Evolutionary conservation across 805 yeast genomes (phyloP), one percentile per base, ranked within the genome.

Genomic region (Suhomyces pyralidae): DNA sequence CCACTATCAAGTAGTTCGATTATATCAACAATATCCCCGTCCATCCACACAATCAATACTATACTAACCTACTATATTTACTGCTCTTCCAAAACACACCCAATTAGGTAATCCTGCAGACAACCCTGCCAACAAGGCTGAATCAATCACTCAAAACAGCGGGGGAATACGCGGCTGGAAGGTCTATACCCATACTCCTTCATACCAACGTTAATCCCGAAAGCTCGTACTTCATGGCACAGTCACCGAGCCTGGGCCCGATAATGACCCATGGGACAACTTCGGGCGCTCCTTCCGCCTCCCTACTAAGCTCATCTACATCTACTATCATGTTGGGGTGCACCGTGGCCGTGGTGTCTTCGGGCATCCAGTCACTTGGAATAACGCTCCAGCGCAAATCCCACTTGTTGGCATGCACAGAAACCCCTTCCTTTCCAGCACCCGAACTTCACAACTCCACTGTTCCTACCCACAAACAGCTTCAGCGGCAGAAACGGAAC

Each of bases 361-460:
- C 92, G 2, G 90, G 90, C 1, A 77, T 85, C 34, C 96, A 90
- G 67, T 84, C 94, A 1, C 70, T 90, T 17, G 96, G 97, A 0
- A 78, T 90, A 40, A 88, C 94, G 2, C 73, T 90, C 40, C 97
- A 90, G 68, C 74, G 96, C 47, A 86, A 87, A 61, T 83, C 94
- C 1, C 92, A 90, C 61, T 63, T 87, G 20, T 57, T 79, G 40
- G 12, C 32, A 17, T 5, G 38, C 40, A 17, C 48, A 15, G 48
- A 45, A 14, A 54, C 54, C 42, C 19, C 32, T 70, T 4, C 53
- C 52, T 58, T 59, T 51, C 56, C 61, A 14, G 19, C 30, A 6
- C 38, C 53, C 54, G 46, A 38, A 56, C 46, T 56, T 50, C 45
- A 7, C 53, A 38, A 38, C 24, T 38, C 42, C 24, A 38, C 42